These are phyloP conservation scores for Diophrys sp. DNA, from an alignment of 73 alveolate genomes.

Conservation along the genomic window DNA sequence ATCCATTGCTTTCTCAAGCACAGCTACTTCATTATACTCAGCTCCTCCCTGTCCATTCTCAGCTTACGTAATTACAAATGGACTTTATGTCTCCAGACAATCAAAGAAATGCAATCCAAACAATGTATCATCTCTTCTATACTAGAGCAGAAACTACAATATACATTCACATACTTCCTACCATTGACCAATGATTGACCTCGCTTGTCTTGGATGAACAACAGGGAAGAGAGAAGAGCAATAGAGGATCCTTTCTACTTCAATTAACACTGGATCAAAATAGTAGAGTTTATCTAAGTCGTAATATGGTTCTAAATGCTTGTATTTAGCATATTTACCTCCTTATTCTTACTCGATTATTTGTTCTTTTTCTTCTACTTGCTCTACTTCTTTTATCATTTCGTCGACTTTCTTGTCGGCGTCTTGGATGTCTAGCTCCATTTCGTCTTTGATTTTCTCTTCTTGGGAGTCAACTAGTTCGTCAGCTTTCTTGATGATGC, in stretches of 20 bases:
- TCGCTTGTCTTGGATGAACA: slow-evolving; percentile 81
- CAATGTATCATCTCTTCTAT: slow-evolving; percentile 44
- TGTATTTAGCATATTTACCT: background rate
- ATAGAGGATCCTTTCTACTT: slow-evolving; percentile 61
- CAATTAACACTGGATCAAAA: slow-evolving; percentile 45
- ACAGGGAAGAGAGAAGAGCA: slow-evolving; percentile 76
- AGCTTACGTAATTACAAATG: background rate
- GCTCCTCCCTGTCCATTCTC: slow-evolving; percentile 17
- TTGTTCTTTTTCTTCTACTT: background rate
- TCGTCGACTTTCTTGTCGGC: background rate
- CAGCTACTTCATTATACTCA: background rate
- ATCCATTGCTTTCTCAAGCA: slow-evolving; percentile 47
- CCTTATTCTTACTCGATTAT: background rate
- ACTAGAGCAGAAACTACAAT: slow-evolving; percentile 36
- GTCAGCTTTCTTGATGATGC: too few species aligned
- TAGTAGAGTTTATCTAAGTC: slow-evolving; percentile 25
- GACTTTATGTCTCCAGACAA: background rate
- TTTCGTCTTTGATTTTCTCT: background rate
- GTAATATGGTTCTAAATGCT: background rate
- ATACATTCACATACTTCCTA: slow-evolving; percentile 6
- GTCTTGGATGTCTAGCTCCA: background rate
- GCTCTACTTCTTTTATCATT: background rate
- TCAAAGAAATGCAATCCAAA: slow-evolving; percentile 72
- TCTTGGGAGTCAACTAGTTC: too few species aligned
- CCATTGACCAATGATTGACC: slow-evolving; percentile 25